These are phyloP conservation scores for Lyophyllum atratum DNA, from an alignment of 768 basidiomycete species.

Conservation along the genomic window DNA sequence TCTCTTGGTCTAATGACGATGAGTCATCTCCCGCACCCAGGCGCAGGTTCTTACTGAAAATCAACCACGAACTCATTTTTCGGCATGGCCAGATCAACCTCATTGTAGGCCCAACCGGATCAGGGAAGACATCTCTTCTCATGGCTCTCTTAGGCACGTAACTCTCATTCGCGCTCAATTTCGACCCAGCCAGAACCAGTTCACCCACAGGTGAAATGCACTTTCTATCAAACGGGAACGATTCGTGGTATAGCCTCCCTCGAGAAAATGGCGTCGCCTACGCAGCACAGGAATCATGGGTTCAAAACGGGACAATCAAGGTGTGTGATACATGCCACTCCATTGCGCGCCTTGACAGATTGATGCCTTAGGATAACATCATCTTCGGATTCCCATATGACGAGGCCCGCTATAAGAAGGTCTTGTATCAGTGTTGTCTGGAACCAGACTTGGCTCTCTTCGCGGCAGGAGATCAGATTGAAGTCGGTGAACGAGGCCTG, in stretches of 20 bases:
- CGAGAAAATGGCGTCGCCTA: constrained; percentile 70
- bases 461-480: constrained; percentile 63
- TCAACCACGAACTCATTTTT: constrained; percentile 56
- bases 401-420: constrained; percentile 74
- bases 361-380: constrained; percentile 63
- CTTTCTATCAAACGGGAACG: constrained; percentile 46
- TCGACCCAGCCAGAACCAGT: neutral
- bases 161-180: neutral
- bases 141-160: constrained; percentile 56
- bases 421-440: constrained; percentile 70
- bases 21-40: constrained; percentile 36
- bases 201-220: constrained; percentile 58
- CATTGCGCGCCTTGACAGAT: neutral
- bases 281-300: constrained; percentile 84
- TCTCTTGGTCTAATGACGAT: constrained; percentile 50
- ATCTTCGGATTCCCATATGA: constrained; percentile 78
- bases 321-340: constrained; percentile 24
- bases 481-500: constrained; percentile 72
- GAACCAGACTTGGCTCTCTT: constrained; percentile 71
- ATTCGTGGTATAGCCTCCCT: constrained; percentile 72
- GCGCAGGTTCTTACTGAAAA: constrained; percentile 49
- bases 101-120: constrained; percentile 58
- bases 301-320: constrained; percentile 74
- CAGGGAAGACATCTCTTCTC: constrained; percentile 64
- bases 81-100: constrained; percentile 52